phyloP scores from a whole-genome alignment of 2,329 filamentous ascomycete species.

The Alternaria sp. region DNA sequence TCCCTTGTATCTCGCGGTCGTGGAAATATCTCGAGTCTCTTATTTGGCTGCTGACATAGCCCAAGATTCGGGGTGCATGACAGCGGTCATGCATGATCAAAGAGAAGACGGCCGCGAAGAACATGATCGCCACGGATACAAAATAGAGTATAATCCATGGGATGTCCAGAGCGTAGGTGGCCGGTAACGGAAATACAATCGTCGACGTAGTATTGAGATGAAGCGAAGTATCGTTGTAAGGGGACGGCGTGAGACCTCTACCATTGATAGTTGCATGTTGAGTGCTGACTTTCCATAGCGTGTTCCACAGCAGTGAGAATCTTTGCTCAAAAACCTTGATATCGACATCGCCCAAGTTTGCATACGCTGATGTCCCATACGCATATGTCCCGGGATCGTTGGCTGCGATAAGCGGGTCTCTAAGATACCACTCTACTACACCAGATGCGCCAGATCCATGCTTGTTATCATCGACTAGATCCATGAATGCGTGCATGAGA shows the following conservation, averaged over 20 bases:
- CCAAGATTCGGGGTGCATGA: slow-evolving; percentile 11
- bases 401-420: background rate
- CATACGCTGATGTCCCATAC: background rate
- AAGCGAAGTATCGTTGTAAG: background rate
- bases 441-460: background rate
- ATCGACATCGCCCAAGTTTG: background rate
- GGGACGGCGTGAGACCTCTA: background rate
- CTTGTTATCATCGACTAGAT: background rate
- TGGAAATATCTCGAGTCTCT: slow-evolving; percentile 22
- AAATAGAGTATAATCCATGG: slow-evolving; percentile 17
- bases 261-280: background rate
- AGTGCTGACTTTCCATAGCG: background rate
- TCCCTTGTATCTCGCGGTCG: background rate
- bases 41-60: slow-evolving; percentile 18
- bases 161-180: slow-evolving; percentile 5
- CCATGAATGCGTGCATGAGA: background rate
- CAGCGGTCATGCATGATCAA: slow-evolving; percentile 15
- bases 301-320: background rate
- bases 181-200: background rate
- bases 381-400: background rate
- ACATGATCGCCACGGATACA: slow-evolving; percentile 17
- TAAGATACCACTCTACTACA: background rate
- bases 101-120: slow-evolving; percentile 18
- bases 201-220: background rate
- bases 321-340: background rate